Base-by-base conservation (phyloP, 257 asterid species). In the Buddleja alternifolia region DNA sequence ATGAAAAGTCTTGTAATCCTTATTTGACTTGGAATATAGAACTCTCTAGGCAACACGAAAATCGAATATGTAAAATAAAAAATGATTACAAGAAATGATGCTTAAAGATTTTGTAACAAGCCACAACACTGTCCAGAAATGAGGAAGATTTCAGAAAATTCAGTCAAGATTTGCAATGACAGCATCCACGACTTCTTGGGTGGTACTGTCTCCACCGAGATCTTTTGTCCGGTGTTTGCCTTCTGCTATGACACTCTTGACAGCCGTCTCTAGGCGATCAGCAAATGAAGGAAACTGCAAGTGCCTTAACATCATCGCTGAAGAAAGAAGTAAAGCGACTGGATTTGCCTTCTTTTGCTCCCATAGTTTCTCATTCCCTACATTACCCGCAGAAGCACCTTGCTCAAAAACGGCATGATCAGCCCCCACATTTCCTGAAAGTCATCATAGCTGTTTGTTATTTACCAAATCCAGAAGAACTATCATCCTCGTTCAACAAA, bases 381-480 rank as follows among this genome's bases (percentile, higher is more conserved):
- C 98, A 65, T 93, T 93, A 67, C 98, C 98, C 24, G 98, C 97
- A 23, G 98, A 93, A 25, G 98, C 98, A 54, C 98, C 98, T 86
- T 93, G 97, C 89, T 93, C 97, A 45, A 93, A 93, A 23, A 93
- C 67, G 19, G 98, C 98, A 75, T 86, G 96, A 62, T 88, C 98
- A 17, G 96, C 93, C 71, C 97, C 98, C 52, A 90, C 97, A 56
- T 93, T 93, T 36, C 98, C 98, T 93, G 82, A 36, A 71, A 81
- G 3, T 32, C 79, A 73, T 24, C 59, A 76, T 24, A 41, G 21
- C 21, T 29, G 24, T 57, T 14, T 4, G 54, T 60, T 51, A 61
- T 29, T 60, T 19, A 23, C 5, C 25, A 56, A 62, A 64, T 45
- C 39, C 51, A 10, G 9, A 52, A 34, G 12, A 64, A 16, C 20